A percentile compares a stretch with the other conserved stretches of the same genome.
Evolutionary conservation across 495 filamentous ascomycete species (phyloP).

Genomic region (Aspergillus heteromorphus): DNA sequence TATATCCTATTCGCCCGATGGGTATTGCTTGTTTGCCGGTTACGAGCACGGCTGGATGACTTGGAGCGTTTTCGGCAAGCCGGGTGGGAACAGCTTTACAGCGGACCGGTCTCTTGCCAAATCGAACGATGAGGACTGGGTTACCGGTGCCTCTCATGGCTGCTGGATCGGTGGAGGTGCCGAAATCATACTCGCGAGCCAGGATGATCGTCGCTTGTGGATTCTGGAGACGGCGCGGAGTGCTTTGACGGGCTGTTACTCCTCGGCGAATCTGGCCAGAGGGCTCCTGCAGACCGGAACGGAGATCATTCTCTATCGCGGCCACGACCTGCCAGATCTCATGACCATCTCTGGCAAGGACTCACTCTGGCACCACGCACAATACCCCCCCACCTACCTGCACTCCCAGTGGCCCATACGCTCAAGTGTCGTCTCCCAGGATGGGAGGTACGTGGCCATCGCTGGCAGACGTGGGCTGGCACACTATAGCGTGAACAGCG

Average conservation of each 20-base stretch:
- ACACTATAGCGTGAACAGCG: constrained; percentile 92
- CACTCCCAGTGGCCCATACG: constrained; percentile 89
- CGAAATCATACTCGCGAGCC: constrained; percentile 69
- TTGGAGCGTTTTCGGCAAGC: constrained; percentile 96
- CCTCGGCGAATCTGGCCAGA: constrained; percentile 79
- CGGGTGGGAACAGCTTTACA: constrained; percentile 72
- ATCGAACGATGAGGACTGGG: constrained; percentile 70
- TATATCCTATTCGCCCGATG: constrained; percentile 87
- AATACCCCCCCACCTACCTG: constrained; percentile 79
- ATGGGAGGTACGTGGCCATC: constrained; percentile 91
- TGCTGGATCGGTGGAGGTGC: constrained; percentile 85
- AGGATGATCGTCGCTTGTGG: constrained; percentile 74
- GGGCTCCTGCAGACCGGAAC: constrained; percentile 84
- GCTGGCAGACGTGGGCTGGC: constrained; percentile 88
- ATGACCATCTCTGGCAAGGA: constrained; percentile 90
- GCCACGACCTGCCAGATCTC: constrained; percentile 83
- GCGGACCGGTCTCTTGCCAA: constrained; percentile 59
- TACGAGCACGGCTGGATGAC: constrained; percentile 91
- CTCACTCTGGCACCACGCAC: constrained; percentile 86
- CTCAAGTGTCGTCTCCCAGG: constrained; percentile 76
- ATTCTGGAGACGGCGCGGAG: constrained; percentile 87
- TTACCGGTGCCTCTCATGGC: constrained; percentile 66
- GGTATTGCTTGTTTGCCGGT: constrained; percentile 92
- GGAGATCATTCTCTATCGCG: constrained; percentile 84
- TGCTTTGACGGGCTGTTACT: constrained; percentile 83